Conservation (phyloP, 2,329 filamentous ascomycete genomes). For the Venturia carpophila region DNA sequence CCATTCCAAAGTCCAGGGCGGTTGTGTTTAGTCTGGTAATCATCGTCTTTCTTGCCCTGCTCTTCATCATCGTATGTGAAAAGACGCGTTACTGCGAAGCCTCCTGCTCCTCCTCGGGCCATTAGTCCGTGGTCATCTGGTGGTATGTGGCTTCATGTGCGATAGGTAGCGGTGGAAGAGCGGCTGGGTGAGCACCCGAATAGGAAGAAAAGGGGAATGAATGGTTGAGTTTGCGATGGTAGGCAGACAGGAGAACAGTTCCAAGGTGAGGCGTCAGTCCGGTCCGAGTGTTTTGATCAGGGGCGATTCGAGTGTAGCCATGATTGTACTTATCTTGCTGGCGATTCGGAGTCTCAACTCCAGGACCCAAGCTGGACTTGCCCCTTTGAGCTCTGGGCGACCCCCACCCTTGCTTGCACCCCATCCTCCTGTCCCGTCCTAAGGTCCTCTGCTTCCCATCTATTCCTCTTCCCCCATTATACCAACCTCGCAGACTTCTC, state of each 20-base stretch:
- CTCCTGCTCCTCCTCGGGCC: constrained; percentile 15
- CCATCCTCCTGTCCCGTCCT: background rate
- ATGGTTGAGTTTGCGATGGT: too few relatives aligned
- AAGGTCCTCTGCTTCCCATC: too few relatives aligned
- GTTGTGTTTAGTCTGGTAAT: background rate
- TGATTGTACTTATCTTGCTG: background rate
- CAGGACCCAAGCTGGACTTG: background rate
- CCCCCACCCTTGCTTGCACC: background rate
- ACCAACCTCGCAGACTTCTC: too few relatives aligned
- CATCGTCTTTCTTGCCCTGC: constrained; percentile 19
- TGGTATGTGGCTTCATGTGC: background rate
- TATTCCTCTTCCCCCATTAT: too few relatives aligned
- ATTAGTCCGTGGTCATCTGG: constrained; percentile 9
- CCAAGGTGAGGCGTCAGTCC: background rate
- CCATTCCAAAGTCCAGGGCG: constrained; percentile 1
- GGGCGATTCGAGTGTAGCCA: background rate
- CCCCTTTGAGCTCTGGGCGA: background rate
- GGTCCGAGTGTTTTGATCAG: background rate
- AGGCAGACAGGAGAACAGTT: background rate
- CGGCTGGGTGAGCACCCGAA: background rate
- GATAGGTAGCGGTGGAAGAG: background rate
- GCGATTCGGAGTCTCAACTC: too few relatives aligned
- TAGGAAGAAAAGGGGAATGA: too few relatives aligned
- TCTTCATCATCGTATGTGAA: constrained; percentile 17
- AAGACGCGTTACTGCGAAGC: background rate